phyloP scores from a whole-genome alignment of 345 rosid species.

The Carallia pectinifolia region DNA sequence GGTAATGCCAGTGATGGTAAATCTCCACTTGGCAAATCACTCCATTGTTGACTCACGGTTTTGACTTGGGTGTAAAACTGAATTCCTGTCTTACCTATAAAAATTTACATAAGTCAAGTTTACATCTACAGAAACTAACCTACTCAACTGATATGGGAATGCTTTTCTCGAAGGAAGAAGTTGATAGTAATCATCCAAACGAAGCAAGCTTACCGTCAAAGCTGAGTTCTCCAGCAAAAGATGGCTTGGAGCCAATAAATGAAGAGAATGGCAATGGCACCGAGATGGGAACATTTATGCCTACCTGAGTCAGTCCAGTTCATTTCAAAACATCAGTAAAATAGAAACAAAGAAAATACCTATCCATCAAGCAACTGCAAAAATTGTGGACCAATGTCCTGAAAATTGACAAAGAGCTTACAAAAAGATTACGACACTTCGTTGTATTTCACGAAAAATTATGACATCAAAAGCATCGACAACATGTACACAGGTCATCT shows the following conservation, averaged over 20 bases:
- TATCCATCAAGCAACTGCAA: not conserved
- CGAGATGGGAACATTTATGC: constrained; percentile 51
- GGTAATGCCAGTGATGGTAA: constrained; percentile 15
- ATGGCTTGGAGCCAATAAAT: constrained; percentile 41
- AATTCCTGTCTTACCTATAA: constrained; percentile 52
- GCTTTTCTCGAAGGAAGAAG: not conserved
- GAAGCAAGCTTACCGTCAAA: constrained; percentile 40
- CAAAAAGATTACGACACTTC: not conserved
- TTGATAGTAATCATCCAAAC: not conserved
- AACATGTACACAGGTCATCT: not conserved
- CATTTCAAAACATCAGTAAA: constrained; percentile 4
- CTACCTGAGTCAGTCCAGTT: constrained; percentile 40
- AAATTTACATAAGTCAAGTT: not conserved
- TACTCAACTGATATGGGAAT: not conserved
- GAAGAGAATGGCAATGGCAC: constrained; percentile 46
- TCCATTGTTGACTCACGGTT: constrained; percentile 57
- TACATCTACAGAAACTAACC: not conserved
- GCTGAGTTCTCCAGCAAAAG: constrained; percentile 45
- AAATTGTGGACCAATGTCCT: not conserved
- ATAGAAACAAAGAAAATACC: constrained; percentile 1
- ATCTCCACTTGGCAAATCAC: constrained; percentile 27
- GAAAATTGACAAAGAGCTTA: not conserved
- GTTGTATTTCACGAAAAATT: not conserved
- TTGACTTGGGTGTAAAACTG: constrained; percentile 57
- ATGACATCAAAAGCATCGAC: not conserved